Conservation (phyloP, 164 flowering plant species). For the Chloranthus sessilifolius region DNA sequence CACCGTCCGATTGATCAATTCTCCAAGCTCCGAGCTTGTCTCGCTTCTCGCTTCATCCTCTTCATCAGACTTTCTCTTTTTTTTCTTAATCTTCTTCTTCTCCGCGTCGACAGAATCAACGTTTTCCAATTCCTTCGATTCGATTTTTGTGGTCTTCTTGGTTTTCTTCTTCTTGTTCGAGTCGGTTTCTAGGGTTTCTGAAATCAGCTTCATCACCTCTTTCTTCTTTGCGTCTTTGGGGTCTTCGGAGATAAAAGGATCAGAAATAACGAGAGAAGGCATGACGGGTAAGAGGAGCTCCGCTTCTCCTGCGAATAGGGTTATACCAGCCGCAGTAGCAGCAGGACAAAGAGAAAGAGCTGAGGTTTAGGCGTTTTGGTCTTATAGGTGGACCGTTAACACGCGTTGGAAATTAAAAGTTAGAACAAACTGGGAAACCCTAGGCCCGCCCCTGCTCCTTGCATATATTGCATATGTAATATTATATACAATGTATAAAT, state of each 20-base stretch:
- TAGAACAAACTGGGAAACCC: no score
- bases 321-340: neutral
- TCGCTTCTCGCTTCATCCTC: slow-evolving; percentile 17
- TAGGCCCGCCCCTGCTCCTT: no score
- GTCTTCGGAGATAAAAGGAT: slow-evolving; percentile 3
- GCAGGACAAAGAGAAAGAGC: neutral
- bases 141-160: slow-evolving; percentile 1
- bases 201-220: slow-evolving; percentile 11
- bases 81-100: slow-evolving; percentile 13
- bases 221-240: slow-evolving; percentile 10
- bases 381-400: no score
- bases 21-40: slow-evolving; percentile 17
- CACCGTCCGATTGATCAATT: neutral
- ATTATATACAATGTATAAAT: neutral
- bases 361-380: slow-evolving; percentile 7
- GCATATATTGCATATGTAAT: no score
- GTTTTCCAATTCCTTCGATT: slow-evolving; percentile 5
- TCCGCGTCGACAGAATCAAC: no score
- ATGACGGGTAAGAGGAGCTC: slow-evolving; percentile 1
- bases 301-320: neutral
- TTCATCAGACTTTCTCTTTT: slow-evolving; percentile 13
- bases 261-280: slow-evolving; percentile 23
- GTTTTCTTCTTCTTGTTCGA: slow-evolving; percentile 19
- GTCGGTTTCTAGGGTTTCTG: slow-evolving; percentile 1
- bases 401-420: no score